Percentiles rank a stretch among this genome's conserved stretches.
Conservation (phyloP, 2,329 filamentous ascomycete genomes). For the Aspergillus transmontanensis region DNA sequence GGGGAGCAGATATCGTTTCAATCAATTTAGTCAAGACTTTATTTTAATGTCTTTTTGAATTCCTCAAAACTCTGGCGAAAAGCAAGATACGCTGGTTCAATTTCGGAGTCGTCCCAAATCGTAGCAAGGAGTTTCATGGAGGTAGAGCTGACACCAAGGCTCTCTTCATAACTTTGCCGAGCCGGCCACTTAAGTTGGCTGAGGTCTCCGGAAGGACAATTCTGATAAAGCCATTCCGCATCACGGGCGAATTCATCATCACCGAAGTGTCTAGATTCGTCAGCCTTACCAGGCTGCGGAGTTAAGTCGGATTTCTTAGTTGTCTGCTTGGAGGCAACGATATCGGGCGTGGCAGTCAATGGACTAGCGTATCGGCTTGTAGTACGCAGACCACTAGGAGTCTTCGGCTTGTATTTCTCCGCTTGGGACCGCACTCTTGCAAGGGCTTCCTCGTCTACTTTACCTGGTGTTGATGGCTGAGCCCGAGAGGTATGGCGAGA, state of each 20-base stretch:
- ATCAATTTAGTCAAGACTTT: constrained; percentile 1
- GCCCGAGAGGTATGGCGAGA: constrained; percentile 17
- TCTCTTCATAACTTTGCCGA: constrained; percentile 18
- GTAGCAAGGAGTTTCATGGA: constrained; percentile 16
- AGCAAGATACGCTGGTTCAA: constrained; percentile 16
- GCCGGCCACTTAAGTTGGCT: constrained; percentile 26
- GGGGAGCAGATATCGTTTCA: not conserved
- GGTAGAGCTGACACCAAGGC: constrained; percentile 17
- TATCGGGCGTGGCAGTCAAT: constrained; percentile 20
- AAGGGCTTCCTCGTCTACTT: constrained; percentile 32
- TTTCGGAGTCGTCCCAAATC: constrained; percentile 20
- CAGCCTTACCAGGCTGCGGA: not conserved
- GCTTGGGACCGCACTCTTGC: constrained; percentile 40
- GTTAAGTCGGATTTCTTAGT: not conserved
- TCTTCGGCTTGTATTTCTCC: constrained; percentile 47
- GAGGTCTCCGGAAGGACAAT: constrained; percentile 29
- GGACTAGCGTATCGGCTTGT: constrained; percentile 32
- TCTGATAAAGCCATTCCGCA: constrained; percentile 29
- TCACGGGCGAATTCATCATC: constrained; percentile 28
- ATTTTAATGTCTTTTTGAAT: constrained; percentile 18
- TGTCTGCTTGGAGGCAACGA: constrained; percentile 5
- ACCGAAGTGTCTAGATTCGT: constrained; percentile 20
- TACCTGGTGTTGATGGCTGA: constrained; percentile 23
- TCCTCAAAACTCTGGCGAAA: constrained; percentile 21
- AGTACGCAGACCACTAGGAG: constrained; percentile 45